Base-by-base conservation (phyloP, 345 rosid species). In the Arabis alpina region DNA sequence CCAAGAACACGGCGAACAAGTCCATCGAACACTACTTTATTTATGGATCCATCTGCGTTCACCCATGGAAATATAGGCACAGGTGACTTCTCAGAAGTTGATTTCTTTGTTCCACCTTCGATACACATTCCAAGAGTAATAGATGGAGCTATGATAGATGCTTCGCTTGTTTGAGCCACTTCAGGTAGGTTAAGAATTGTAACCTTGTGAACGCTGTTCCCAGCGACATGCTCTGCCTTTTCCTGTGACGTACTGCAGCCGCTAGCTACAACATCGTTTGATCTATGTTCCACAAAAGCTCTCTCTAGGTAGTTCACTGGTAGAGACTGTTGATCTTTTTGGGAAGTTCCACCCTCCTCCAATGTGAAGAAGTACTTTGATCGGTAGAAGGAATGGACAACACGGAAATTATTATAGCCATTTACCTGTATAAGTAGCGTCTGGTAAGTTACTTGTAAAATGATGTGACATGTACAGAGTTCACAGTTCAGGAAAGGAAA, bases 181-280 rank as follows among this genome's bases (percentile, higher is more conserved):
- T 85, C 91, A 36, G 99, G 97, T 77, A 79, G 90, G 85, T 91
- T 91, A 70, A 91, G 96, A 70, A 91, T 82, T 3, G 99, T 94
- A 70, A 91, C 88, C 83, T 79, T 85, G 82, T 91, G 97, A 62
- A 79, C 78, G 54, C 82, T 77, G 64, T 73, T 66, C 60, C 70
- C 73, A 64, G 66, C 64, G 19, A 27, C 56, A 19, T 75, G 60
- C 11, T 68, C 61, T 28, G 50, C 40, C 61, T 50, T 43, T 28
- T 59, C 75, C 49, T 50, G 70, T 50, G 57, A 77, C 53, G 74
- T 61, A 64, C 45, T 83, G 73, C 68, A 61, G 65, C 45, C 42
- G 70, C 59, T 64, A 32, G 54, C 54, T 52, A 68, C 3, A 37
- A 49, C 64, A 50, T 72, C 78, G 66, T 68, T 82, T 57, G 81